Conservation (phyloP, 2,329 filamentous ascomycete species). For the Coniochaeta pulveracea region DNA sequence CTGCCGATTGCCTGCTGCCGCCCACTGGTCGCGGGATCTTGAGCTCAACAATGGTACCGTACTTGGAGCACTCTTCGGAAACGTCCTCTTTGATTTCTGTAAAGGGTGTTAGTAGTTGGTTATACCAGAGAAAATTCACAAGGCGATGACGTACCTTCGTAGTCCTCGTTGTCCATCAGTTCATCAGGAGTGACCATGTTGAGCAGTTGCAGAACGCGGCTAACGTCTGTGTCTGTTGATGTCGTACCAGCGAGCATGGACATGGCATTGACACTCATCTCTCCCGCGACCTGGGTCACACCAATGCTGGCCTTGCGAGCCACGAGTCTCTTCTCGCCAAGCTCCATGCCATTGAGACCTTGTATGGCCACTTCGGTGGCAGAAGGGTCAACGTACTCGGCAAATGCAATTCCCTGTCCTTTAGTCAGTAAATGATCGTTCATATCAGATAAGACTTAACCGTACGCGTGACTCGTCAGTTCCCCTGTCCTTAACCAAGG, state of each 20-base stretch:
- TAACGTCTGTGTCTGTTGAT: constrained; percentile 65
- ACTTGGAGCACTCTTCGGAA: constrained; percentile 85
- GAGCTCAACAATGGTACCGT: constrained; percentile 71
- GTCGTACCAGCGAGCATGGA: constrained; percentile 91
- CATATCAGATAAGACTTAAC: constrained; percentile 39
- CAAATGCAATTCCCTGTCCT: constrained; percentile 81
- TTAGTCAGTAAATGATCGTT: constrained; percentile 16
- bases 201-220: constrained; percentile 78
- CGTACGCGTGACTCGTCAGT: constrained; percentile 84
- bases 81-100: constrained; percentile 95
- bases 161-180: constrained; percentile 86
- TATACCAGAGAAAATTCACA: neutral
- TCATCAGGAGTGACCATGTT: constrained; percentile 99
- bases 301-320: constrained; percentile 86
- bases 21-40: constrained; percentile 85
- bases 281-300: constrained; percentile 82
- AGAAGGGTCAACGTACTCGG: constrained; percentile 74
- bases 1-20: constrained; percentile 71
- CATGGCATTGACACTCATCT: constrained; percentile 96
- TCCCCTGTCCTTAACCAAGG: constrained; percentile 74
- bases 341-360: constrained; percentile 83
- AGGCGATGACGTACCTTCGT: constrained; percentile 57
- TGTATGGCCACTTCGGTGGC: constrained; percentile 80
- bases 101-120: neutral
- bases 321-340: constrained; percentile 77